Percentiles rank a stretch among this genome's conserved stretches.
These are phyloP conservation scores for Coemansia furcata DNA, from an alignment of 192 early-diverging fungal genomes.

Conservation along the genomic window DNA sequence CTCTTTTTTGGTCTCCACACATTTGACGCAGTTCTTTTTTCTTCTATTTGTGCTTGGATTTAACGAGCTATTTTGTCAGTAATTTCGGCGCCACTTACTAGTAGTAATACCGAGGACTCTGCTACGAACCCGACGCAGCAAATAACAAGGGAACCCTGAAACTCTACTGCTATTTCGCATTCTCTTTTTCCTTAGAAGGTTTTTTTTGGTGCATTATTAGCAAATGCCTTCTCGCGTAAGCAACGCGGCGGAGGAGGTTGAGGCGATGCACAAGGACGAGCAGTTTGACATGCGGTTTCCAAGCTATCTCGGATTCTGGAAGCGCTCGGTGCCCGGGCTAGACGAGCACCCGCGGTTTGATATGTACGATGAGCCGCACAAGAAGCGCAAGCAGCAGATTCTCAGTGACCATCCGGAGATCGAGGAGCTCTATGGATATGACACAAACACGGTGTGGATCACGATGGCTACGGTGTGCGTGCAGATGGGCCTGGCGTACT, in stretches of 20 bases:
- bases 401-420: conserved; percentile 87
- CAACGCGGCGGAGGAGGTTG: conserved; percentile 23
- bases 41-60: background rate
- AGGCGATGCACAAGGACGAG: conserved; percentile 46
- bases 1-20: background rate
- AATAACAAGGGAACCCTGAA: background rate
- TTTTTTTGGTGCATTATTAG: background rate
- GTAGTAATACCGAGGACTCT: background rate
- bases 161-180: background rate
- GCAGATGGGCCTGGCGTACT: conserved; percentile 79
- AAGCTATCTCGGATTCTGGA: conserved; percentile 78
- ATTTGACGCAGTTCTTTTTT: background rate
- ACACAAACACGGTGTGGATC: conserved; percentile 75
- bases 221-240: conserved; percentile 41
- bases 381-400: conserved; percentile 86
- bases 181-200: background rate
- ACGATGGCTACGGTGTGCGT: conserved; percentile 60
- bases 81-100: background rate
- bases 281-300: conserved; percentile 70
- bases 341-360: conserved; percentile 78
- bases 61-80: background rate
- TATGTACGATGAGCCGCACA: conserved; percentile 92
- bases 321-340: conserved; percentile 69
- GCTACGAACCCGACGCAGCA: background rate
- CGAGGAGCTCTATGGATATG: conserved; percentile 78